phyloP scores from a whole-genome alignment of 306 rosid genomes.

The Oxytropis ochrocephala region DNA sequence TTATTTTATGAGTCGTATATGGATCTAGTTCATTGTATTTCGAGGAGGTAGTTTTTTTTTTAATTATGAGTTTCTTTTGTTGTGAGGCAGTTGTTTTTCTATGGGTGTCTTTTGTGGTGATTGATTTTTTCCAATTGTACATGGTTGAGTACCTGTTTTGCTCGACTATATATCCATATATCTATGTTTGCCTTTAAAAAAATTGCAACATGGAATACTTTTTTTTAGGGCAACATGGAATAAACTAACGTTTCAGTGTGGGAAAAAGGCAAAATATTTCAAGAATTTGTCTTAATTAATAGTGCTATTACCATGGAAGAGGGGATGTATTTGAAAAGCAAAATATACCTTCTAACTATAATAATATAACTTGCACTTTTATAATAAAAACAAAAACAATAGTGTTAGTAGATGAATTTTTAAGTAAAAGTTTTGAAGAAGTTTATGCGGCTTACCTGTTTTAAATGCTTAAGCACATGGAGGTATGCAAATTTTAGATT shows the following conservation, averaged over 20 bases:
- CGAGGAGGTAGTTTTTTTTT: too few relatives aligned
- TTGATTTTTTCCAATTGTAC: too few relatives aligned
- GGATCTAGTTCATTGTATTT: too few relatives aligned
- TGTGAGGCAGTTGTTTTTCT: too few relatives aligned
- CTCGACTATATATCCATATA: too few relatives aligned
- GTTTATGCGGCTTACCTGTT: conserved; percentile 27
- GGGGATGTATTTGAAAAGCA: background rate
- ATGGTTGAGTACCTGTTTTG: too few relatives aligned
- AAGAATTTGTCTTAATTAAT: background rate
- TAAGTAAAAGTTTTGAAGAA: conserved; percentile 13
- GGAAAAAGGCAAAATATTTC: background rate
- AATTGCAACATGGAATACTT: too few relatives aligned
- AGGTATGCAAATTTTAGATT: conserved; percentile 42
- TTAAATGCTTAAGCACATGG: conserved; percentile 74
- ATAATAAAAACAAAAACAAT: background rate
- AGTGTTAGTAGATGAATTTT: conserved; percentile 16
- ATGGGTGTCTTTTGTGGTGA: too few relatives aligned
- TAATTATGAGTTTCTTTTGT: too few relatives aligned
- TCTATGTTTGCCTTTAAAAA: too few relatives aligned
- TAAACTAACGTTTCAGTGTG: background rate
- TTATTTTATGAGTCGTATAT: too few relatives aligned
- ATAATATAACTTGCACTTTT: background rate
- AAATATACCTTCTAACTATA: background rate
- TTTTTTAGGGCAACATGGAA: too few relatives aligned
- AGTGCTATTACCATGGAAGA: background rate